These are phyloP conservation scores for Begonia peltatifolia DNA, from an alignment of 306 rosid genomes.

Conservation along the genomic window DNA sequence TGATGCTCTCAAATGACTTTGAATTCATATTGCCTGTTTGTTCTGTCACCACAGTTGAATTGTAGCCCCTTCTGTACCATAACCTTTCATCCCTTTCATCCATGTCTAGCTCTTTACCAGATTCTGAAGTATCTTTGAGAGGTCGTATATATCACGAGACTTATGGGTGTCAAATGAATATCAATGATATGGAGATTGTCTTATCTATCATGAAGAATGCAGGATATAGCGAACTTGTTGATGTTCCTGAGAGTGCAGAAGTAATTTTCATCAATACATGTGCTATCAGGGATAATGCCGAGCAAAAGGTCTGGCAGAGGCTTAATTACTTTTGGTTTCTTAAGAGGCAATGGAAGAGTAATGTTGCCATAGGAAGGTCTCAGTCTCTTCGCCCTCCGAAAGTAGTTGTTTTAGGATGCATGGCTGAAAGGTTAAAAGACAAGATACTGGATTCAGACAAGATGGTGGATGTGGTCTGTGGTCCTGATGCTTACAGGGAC, in stretches of 20 bases:
- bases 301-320: constrained; percentile 97
- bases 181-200: constrained; percentile 92
- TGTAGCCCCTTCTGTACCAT: too few relatives aligned
- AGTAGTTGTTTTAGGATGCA: constrained; percentile 92
- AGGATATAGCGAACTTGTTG: constrained; percentile 60
- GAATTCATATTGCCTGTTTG: too few relatives aligned
- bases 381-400: constrained; percentile 66
- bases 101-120: constrained; percentile 31
- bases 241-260: constrained; percentile 83
- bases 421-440: constrained; percentile 98
- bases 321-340: constrained; percentile 99
- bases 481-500: constrained; percentile 96
- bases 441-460: constrained; percentile 85
- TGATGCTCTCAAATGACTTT: too few relatives aligned
- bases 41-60: too few relatives aligned
- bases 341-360: constrained; percentile 84
- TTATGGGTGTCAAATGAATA: constrained; percentile 95
- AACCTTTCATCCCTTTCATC: neutral
- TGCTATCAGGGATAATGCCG: constrained; percentile 96
- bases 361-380: constrained; percentile 65
- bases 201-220: constrained; percentile 79
- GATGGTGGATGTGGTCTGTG: constrained; percentile 96
- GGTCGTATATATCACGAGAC: constrained; percentile 94
- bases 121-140: constrained; percentile 33
- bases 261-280: constrained; percentile 90